phyloP scores from a whole-genome alignment of 2,329 filamentous ascomycete genomes.

The Nigrograna mackinnonii region DNA sequence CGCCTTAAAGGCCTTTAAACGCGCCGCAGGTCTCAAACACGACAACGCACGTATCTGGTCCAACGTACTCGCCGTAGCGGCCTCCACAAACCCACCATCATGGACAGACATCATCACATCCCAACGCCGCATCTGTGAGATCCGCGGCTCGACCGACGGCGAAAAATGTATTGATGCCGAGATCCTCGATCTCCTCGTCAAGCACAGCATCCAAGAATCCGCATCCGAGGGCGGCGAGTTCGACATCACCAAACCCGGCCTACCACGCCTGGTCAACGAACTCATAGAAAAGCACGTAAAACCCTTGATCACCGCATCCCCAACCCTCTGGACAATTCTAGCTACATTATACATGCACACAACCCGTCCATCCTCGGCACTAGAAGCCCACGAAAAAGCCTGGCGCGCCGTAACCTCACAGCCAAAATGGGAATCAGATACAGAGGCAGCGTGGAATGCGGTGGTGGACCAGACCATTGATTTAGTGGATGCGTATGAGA shows the following conservation, averaged over 20 bases:
- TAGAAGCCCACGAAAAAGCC: slow-evolving; percentile 85
- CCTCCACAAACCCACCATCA: slow-evolving; percentile 74
- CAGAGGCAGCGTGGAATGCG: slow-evolving; percentile 67
- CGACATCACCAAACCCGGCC: slow-evolving; percentile 48
- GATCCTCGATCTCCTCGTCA: slow-evolving; percentile 72
- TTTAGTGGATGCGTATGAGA: slow-evolving; percentile 82
- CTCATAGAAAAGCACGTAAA: slow-evolving; percentile 76
- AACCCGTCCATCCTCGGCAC: slow-evolving; percentile 68
- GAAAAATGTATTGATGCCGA: slow-evolving; percentile 79
- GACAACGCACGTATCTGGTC: slow-evolving; percentile 95
- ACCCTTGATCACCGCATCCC: slow-evolving; percentile 81
- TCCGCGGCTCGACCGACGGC: slow-evolving; percentile 67
- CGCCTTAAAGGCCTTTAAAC: slow-evolving; percentile 82
- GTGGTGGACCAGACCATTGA: slow-evolving; percentile 80
- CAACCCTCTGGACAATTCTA: slow-evolving; percentile 76
- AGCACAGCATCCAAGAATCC: slow-evolving; percentile 63
- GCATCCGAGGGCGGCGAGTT: slow-evolving; percentile 31
- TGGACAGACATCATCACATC: slow-evolving; percentile 77
- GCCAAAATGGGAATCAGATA: slow-evolving; percentile 59
- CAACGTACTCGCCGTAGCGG: slow-evolving; percentile 87
- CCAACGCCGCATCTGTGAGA: slow-evolving; percentile 73
- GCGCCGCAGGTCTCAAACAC: slow-evolving; percentile 79
- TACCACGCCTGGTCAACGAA: slow-evolving; percentile 66
- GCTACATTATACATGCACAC: slow-evolving; percentile 75
- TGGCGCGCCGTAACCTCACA: slow-evolving; percentile 74